Percentiles rank a stretch among this genome's conserved stretches.
Conservation (phyloP, 179 eudicot species). For the Patellifolia procumbens region DNA sequence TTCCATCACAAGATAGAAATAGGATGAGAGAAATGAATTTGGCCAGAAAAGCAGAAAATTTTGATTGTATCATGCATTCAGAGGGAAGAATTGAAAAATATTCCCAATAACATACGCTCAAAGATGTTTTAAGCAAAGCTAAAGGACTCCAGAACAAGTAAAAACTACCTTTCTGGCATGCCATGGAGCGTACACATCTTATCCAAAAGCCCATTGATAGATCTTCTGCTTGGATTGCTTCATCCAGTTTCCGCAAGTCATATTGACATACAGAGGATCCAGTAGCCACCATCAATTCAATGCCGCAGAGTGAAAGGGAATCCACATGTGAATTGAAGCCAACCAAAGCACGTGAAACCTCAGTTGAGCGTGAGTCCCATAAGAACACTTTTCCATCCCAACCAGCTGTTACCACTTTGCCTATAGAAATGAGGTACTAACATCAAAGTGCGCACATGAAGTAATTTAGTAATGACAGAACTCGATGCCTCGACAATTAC, state of each 20-base stretch:
- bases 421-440: conserved; percentile 32
- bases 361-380: conserved; percentile 70
- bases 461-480: background rate
- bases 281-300: conserved; percentile 55
- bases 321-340: conserved; percentile 48
- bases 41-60: background rate
- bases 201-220: conserved; percentile 42
- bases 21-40: background rate
- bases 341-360: conserved; percentile 35
- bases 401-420: conserved; percentile 62
- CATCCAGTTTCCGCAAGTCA: conserved; percentile 60
- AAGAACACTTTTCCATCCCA: conserved; percentile 70
- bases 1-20: background rate
- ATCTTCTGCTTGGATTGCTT: conserved; percentile 39
- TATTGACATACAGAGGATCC: conserved; percentile 57
- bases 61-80: background rate
- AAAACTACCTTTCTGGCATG: conserved; percentile 53
- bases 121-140: conserved; percentile 14
- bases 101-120: background rate
- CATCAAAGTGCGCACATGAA: conserved; percentile 7
- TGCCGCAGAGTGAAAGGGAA: conserved; percentile 61
- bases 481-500: background rate
- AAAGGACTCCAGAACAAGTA: background rate
- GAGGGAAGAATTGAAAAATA: background rate
- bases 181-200: conserved; percentile 67